Percentiles rank a stretch among this genome's conserved stretches.
These are phyloP conservation scores for Xylariales sp. DNA, from an alignment of 2,329 filamentous ascomycete species.

Conservation along the genomic window DNA sequence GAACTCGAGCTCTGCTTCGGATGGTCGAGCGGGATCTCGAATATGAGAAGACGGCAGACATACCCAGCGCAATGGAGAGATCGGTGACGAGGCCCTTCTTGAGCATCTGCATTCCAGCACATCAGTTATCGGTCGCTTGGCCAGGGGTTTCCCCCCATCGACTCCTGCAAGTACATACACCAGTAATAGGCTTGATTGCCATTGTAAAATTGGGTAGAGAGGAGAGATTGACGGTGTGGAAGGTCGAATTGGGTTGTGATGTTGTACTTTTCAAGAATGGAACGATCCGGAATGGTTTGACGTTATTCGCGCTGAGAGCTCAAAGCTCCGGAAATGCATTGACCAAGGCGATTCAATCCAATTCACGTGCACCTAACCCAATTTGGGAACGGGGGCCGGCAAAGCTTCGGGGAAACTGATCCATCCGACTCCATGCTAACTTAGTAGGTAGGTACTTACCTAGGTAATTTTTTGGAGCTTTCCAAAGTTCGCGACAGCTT, in stretches of 20 bases:
- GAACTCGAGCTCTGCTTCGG: too few species aligned
- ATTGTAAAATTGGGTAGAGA: slow-evolving; percentile 18
- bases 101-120: slow-evolving; percentile 49
- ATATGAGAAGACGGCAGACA: too few species aligned
- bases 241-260: slow-evolving; percentile 4
- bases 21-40: too few species aligned
- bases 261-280: slow-evolving; percentile 7
- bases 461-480: slow-evolving; percentile 9
- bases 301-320: slow-evolving; percentile 12
- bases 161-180: slow-evolving; percentile 56
- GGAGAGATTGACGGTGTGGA: slow-evolving; percentile 10
- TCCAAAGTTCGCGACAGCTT: slow-evolving; percentile 5
- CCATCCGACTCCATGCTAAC: too few species aligned
- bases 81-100: slow-evolving; percentile 55
- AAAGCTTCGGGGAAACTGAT: too few species aligned
- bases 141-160: too few species aligned
- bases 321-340: slow-evolving; percentile 3
- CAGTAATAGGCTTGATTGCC: slow-evolving; percentile 53
- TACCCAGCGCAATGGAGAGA: slow-evolving; percentile 52
- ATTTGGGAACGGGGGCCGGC: too few species aligned
- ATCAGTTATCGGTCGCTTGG: slow-evolving; percentile 24
- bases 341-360: slow-evolving; percentile 6
- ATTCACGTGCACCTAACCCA: too few species aligned
- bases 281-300: slow-evolving; percentile 9
- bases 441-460: too few species aligned